phyloP scores from a whole-genome alignment of 2,329 filamentous ascomycete species.

The Fusarium neocosmosporiellum region DNA sequence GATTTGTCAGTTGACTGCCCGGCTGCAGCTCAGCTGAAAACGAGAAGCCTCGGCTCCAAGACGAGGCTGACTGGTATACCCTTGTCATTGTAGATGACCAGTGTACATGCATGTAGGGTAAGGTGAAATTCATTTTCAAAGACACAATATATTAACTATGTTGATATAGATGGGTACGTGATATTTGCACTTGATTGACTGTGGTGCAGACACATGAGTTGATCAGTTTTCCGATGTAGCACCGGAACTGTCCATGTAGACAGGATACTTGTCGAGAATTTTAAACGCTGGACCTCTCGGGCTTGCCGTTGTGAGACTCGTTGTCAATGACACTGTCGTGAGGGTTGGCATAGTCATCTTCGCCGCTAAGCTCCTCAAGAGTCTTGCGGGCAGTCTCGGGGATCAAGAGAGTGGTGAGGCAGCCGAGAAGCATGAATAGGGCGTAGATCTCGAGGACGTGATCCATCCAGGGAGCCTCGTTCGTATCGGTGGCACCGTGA shows the following conservation, averaged over 20 bases:
- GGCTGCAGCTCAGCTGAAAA: no score
- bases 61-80: no score
- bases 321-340: conserved; percentile 10
- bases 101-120: no score
- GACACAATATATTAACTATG: neutral
- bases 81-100: no score
- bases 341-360: conserved; percentile 47
- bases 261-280: neutral
- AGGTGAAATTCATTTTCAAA: neutral
- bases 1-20: no score
- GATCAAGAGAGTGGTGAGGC: conserved; percentile 75
- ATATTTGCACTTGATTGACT: neutral
- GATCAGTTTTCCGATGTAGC: neutral
- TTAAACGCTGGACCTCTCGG: conserved; percentile 31
- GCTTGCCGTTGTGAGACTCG: conserved; percentile 26
- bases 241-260: neutral
- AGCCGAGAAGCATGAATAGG: conserved; percentile 80
- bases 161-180: neutral
- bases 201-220: neutral
- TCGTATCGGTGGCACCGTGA: conserved; percentile 52
- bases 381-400: conserved; percentile 81
- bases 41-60: no score
- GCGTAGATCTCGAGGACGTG: conserved; percentile 81
- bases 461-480: conserved; percentile 73
- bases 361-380: conserved; percentile 69